Evolutionary conservation across 2,329 filamentous ascomycete genomes (phyloP).

Genomic region (Diaporthe helianthi): DNA sequence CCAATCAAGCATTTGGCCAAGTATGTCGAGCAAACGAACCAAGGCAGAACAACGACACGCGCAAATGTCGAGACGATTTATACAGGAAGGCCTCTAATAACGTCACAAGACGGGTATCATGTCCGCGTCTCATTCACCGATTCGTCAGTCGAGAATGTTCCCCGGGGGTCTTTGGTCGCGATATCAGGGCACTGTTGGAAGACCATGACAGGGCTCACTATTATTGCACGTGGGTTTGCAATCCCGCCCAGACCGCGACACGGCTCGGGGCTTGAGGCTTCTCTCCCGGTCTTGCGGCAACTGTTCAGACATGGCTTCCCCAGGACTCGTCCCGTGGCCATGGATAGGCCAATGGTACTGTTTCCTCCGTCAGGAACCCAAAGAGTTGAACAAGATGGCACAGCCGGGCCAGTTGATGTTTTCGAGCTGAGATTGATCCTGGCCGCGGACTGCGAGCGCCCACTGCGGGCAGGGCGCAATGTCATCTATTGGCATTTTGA

Average conservation of each 20-base stretch:
- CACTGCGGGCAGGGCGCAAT: not conserved
- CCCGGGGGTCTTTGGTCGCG: no score
- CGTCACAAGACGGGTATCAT: rapidly evolving
- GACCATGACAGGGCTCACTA: not conserved
- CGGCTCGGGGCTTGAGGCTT: not conserved
- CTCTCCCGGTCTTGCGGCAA: not conserved
- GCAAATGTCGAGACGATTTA: not conserved
- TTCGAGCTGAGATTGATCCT: not conserved
- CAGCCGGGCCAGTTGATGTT: not conserved
- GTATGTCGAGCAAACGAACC: not conserved
- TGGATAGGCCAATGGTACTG: not conserved
- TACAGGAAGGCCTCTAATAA: not conserved
- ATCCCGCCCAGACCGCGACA: not conserved
- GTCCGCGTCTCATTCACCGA: not conserved
- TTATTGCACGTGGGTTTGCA: not conserved
- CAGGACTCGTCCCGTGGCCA: rapidly evolving
- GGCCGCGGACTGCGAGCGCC: not conserved
- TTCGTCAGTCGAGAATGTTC: not conserved
- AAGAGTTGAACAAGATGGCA: not conserved
- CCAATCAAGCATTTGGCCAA: not conserved
- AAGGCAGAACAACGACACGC: not conserved
- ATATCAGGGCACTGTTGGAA: conserved; percentile 1
- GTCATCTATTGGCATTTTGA: not conserved
- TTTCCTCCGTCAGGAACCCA: not conserved
- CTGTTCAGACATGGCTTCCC: not conserved